phyloP scores from a whole-genome alignment of 176 grass and related monocot species.

The Carex littledalei region DNA sequence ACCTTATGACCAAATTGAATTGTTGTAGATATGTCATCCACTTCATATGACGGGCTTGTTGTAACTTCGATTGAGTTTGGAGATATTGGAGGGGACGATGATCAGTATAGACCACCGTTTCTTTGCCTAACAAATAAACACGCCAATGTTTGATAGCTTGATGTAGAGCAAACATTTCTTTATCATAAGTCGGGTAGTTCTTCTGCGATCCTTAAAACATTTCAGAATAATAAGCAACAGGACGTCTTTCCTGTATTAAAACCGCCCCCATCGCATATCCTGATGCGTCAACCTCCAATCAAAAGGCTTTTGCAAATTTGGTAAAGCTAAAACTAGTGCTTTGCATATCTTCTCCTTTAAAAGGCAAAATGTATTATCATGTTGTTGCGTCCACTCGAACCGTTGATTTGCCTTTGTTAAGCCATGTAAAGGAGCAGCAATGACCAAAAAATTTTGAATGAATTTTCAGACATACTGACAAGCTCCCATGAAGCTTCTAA shows the following conservation, averaged over 20 bases:
- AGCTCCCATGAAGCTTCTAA: conserved; percentile 6
- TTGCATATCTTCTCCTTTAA: not conserved
- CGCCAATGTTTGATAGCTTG: conserved; percentile 13
- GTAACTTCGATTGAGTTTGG: conserved; percentile 12
- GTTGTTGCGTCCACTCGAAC: not conserved
- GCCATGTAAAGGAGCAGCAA: not conserved
- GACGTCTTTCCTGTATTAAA: not conserved
- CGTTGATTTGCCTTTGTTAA: conserved; percentile 14
- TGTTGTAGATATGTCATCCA: conserved; percentile 7
- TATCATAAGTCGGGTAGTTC: conserved; percentile 19
- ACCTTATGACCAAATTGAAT: conserved; percentile 13
- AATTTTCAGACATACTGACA: conserved; percentile 16
- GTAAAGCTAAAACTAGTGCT: not conserved
- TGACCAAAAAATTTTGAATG: not conserved
- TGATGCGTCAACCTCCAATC: not conserved
- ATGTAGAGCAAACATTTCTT: not conserved
- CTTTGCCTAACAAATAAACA: conserved; percentile 11
- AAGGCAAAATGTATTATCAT: not conserved
- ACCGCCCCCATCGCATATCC: not conserved
- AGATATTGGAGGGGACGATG: conserved; percentile 12
- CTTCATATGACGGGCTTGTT: conserved; percentile 14
- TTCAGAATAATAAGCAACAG: not conserved
- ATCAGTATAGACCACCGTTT: conserved; percentile 1
- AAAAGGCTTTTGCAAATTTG: not conserved
- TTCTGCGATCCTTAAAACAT: conserved; percentile 2